phyloP scores from a whole-genome alignment of 148 eudicot species.

The Rhododendron kiyosumense region DNA sequence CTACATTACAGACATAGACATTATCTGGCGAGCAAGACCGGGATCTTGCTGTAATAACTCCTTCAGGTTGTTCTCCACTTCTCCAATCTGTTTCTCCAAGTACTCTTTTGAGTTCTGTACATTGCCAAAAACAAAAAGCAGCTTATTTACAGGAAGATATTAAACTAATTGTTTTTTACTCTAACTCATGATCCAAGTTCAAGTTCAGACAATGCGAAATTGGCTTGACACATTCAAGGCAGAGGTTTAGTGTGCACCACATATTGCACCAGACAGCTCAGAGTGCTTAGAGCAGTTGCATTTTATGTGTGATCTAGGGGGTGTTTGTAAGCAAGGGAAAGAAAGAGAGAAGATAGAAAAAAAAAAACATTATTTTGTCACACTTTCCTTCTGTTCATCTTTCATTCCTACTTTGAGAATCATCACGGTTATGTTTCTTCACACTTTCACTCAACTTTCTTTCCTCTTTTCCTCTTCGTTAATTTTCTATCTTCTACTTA shows the following conservation, averaged over 20 bases:
- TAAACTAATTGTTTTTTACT: neutral
- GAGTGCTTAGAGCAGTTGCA: neutral
- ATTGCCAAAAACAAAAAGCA: neutral
- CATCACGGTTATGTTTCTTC: neutral
- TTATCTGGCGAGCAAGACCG: conserved; percentile 91
- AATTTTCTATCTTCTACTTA: neutral
- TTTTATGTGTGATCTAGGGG: neutral
- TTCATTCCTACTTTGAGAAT: neutral
- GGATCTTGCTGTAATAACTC: conserved; percentile 98
- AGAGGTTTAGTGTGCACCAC: neutral
- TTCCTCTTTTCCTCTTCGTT: neutral
- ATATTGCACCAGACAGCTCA: neutral
- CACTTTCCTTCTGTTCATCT: neutral
- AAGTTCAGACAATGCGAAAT: neutral
- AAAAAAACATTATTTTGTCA: neutral
- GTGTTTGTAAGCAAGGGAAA: neutral
- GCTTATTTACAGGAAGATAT: neutral
- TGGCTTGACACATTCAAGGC: neutral
- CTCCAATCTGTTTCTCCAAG: conserved; percentile 87
- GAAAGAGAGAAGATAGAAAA: neutral
- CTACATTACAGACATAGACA: conserved; percentile 74
- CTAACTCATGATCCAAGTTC: neutral
- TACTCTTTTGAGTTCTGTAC: conserved; percentile 91
- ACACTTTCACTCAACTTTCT: neutral
- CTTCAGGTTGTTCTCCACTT: conserved; percentile 77